Evolutionary conservation across 2,329 filamentous ascomycete genomes (phyloP), one percentile per base, ranked within the genome.

Genomic region (Aspergillus japonicus): DNA sequence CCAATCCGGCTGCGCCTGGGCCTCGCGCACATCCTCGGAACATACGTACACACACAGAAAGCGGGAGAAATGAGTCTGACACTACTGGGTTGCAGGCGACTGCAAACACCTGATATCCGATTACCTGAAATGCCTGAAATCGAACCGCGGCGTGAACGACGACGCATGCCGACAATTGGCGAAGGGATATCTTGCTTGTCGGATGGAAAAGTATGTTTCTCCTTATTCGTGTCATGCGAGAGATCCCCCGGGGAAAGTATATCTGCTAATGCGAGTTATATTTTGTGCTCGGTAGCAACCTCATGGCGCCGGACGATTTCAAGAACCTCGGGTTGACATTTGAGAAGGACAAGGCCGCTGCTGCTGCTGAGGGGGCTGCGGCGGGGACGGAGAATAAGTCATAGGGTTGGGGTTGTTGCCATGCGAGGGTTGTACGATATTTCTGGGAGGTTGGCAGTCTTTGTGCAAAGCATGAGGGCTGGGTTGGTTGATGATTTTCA

Each of bases 241-340:
- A 29, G 7, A 29, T 8, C 6, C 26, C 7, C 7, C 7, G 26
- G 26, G 5, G 26, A 6, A 8, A 29, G 7, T 29, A 29, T 29
- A 5, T 8, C 26, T 29, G 26, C 26, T 29, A 29, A 29, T 29
- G 7, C 26, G 51, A 39, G 24, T 7, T 23, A 2, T 29, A 23
- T 42, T 29, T 26, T 19, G 47, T 1, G 10, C 48, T 35, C 16
- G 10, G 31, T 68, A 92, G 92, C 67, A 97, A 98, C 72, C 81
- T 99, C 33, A 99, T 99, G 95, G 93, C 93, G 7, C 91, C 86
- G 67, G 95, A 99, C 72, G 91, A 96, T 61, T 95, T 98, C 77
- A 92, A 90, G 76, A 99, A 99, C 72, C 81, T 99, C 47, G 95
- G 95, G 0, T 95, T 96, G 68, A 79, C 81, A 5, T 81, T 84